Percentiles rank a stretch among this genome's conserved stretches.
These are phyloP conservation scores for Russula dissimulans DNA, from an alignment of 768 basidiomycete species.

Conservation along the genomic window DNA sequence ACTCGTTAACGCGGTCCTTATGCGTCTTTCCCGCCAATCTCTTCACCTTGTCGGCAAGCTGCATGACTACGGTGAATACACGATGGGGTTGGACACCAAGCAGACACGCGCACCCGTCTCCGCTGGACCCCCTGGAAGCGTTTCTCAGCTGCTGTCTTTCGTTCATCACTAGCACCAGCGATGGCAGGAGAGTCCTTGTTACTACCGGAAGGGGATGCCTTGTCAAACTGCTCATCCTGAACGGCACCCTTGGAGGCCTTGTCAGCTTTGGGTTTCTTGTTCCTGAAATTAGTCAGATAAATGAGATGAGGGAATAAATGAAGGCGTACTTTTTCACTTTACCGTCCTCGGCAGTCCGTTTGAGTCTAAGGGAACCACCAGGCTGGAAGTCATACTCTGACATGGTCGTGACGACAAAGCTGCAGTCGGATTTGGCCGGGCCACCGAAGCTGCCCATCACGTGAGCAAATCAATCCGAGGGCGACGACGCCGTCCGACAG, in stretches of 20 bases:
- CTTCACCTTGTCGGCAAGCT: constrained; percentile 69
- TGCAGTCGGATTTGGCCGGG: not conserved
- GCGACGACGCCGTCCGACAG: no score
- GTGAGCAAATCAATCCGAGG: no score
- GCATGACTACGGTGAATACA: constrained; percentile 7
- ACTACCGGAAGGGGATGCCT: constrained; percentile 45
- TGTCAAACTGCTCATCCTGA: constrained; percentile 32
- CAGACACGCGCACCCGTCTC: constrained; percentile 43
- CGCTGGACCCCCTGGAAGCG: constrained; percentile 85
- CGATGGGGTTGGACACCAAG: not conserved
- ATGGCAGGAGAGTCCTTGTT: constrained; percentile 52
- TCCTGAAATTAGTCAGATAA: constrained; percentile 35
- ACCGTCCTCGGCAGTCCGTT: constrained; percentile 71
- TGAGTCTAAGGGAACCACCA: constrained; percentile 84
- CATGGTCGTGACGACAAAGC: constrained; percentile 34
- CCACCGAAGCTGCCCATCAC: not conserved
- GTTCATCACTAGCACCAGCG: constrained; percentile 35
- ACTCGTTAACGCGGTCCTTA: constrained; percentile 88
- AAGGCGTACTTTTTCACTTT: constrained; percentile 69
- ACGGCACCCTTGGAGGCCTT: constrained; percentile 31
- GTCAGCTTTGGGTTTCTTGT: constrained; percentile 65
- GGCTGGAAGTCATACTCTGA: constrained; percentile 80
- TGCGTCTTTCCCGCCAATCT: constrained; percentile 79
- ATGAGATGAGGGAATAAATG: not conserved
- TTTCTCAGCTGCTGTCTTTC: constrained; percentile 80